A percentile compares a stretch with the other conserved stretches of the same genome.
Evolutionary conservation across 441 rosid genomes (phyloP).

Genomic region (Mallotus repandus): DNA sequence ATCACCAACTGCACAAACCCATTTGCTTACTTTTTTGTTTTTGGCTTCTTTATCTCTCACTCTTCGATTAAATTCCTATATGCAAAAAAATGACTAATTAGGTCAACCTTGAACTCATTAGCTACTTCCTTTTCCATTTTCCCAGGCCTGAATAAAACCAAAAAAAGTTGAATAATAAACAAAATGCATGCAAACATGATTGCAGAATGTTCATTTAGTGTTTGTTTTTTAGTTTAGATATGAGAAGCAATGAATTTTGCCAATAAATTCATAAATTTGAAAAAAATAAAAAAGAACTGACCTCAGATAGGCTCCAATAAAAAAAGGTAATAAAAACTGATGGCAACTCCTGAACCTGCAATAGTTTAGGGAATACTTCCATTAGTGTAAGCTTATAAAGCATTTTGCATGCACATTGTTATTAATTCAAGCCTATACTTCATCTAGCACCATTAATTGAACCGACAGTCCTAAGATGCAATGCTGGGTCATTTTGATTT

Average conservation of each 20-base stretch:
- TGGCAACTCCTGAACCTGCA: constrained; percentile 63
- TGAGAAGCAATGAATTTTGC: not conserved
- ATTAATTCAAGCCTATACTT: not conserved
- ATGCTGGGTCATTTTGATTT: not conserved
- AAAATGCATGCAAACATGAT: not conserved
- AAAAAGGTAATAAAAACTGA: constrained; percentile 65
- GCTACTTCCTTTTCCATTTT: not conserved
- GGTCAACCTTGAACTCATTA: not conserved
- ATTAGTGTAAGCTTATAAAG: not conserved
- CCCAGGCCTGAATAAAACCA: not conserved
- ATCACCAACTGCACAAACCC: too few relatives aligned
- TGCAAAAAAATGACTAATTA: too few relatives aligned
- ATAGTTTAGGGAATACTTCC: constrained; percentile 5
- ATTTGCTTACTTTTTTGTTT: too few relatives aligned
- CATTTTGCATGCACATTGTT: constrained; percentile 9
- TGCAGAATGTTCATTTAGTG: not conserved
- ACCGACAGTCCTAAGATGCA: not conserved
- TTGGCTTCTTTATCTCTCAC: too few relatives aligned
- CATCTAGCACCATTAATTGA: not conserved
- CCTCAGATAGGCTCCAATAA: constrained; percentile 78
- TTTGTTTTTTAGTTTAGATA: too few relatives aligned
- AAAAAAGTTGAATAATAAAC: not conserved
- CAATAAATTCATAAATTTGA: constrained; percentile 1
- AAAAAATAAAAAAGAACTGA: constrained; percentile 27
- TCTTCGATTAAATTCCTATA: too few relatives aligned